phyloP scores from a whole-genome alignment of 176 grass and related monocot genomes.

The Phyllostachys edulis region DNA sequence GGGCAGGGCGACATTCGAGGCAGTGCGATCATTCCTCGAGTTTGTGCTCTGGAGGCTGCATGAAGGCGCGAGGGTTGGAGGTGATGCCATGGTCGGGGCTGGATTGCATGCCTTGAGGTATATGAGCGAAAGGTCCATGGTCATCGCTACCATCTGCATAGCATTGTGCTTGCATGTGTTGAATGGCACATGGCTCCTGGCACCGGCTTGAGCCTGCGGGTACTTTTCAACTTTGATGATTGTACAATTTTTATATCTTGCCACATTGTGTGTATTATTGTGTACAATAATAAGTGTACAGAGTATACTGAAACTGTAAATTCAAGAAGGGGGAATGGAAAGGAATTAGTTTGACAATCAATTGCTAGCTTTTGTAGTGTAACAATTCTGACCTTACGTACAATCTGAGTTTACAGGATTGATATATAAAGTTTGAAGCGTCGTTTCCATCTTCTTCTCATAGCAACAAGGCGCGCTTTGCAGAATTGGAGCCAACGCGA shows the following conservation, averaged over 20 bases:
- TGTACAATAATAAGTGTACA: neutral
- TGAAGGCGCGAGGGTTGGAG: constrained; percentile 42
- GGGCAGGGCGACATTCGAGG: constrained; percentile 72
- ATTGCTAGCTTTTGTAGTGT: neutral
- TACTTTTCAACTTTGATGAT: neutral
- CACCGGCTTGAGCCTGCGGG: constrained; percentile 14
- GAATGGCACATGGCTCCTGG: constrained; percentile 43
- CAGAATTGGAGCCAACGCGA: no score
- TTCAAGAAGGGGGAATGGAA: neutral
- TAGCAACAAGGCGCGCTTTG: no score
- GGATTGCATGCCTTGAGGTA: constrained; percentile 45
- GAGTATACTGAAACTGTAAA: constrained; percentile 7
- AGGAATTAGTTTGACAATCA: constrained; percentile 1
- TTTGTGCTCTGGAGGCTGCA: constrained; percentile 70
- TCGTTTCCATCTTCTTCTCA: no score
- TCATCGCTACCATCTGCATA: constrained; percentile 61
- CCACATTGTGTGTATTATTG: neutral
- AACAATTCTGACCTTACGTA: neutral
- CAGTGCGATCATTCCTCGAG: constrained; percentile 80
- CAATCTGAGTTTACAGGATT: neutral
- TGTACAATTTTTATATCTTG: neutral
- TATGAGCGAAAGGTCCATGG: constrained; percentile 58
- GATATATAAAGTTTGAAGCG: neutral
- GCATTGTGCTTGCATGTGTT: constrained; percentile 71
- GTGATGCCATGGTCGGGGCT: constrained; percentile 36